Conservation (phyloP, 176 grass and related monocot genomes). For the Cenchrus fungigraminus region DNA sequence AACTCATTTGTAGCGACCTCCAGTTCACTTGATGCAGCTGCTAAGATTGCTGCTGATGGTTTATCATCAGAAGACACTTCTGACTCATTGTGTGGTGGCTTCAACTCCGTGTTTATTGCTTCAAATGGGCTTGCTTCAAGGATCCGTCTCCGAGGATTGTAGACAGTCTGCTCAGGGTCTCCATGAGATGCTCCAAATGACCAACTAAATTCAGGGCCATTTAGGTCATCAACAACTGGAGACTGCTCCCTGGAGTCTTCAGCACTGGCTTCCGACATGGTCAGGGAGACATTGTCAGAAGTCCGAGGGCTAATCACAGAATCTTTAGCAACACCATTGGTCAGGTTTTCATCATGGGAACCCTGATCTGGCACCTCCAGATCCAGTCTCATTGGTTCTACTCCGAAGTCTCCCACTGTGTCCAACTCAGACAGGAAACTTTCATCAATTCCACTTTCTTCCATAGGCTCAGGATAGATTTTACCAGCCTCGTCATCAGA, state of each 20-base stretch:
- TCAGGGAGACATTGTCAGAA: conserved; percentile 30
- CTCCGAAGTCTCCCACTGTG: conserved; percentile 69
- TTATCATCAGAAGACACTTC: conserved; percentile 24
- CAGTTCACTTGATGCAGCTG: conserved; percentile 29
- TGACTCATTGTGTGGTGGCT: conserved; percentile 32
- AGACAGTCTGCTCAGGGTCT: conserved; percentile 79
- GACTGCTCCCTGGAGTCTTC: conserved; percentile 34
- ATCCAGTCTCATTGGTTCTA: conserved; percentile 49
- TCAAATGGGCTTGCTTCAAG: conserved; percentile 60
- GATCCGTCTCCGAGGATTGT: conserved; percentile 70
- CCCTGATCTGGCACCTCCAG: conserved; percentile 34
- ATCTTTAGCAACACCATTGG: conserved; percentile 35
- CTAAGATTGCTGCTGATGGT: conserved; percentile 16
- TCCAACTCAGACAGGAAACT: conserved; percentile 74
- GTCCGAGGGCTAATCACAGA: conserved; percentile 25
- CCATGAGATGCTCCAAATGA: conserved; percentile 47
- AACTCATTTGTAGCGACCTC: conserved; percentile 10
- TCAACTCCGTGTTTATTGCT: conserved; percentile 51
- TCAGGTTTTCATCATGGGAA: conserved; percentile 29
- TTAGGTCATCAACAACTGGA: conserved; percentile 25
- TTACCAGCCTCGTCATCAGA: conserved; percentile 74
- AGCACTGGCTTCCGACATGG: conserved; percentile 30
- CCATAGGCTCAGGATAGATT: conserved; percentile 70
- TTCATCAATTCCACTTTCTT: conserved; percentile 68
- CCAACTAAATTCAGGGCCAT: conserved; percentile 47